Conservation (phyloP, 148 eudicot species). For the Camellia sinensis region DNA sequence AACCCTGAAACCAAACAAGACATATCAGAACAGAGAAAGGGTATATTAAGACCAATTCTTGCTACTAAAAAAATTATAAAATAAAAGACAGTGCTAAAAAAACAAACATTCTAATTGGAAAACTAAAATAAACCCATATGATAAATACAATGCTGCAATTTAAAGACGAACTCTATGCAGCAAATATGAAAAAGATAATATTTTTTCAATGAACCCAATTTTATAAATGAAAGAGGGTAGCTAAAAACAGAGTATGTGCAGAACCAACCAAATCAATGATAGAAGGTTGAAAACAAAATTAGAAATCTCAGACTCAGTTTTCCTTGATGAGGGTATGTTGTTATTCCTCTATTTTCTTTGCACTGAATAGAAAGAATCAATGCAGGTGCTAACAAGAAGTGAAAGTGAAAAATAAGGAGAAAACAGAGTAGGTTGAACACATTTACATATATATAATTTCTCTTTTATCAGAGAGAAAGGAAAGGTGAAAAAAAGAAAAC, state of each 20-base stretch:
- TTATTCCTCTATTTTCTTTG: neutral
- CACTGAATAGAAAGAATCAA: neutral
- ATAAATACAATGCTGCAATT: neutral
- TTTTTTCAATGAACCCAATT: neutral
- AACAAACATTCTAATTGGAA: neutral
- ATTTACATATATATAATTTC: too few relatives aligned
- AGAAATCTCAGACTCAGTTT: neutral
- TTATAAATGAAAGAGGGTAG: neutral
- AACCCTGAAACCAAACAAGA: conserved; percentile 11
- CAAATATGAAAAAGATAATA: neutral
- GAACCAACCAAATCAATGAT: neutral
- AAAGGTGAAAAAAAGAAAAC: too few relatives aligned
- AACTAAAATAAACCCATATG: too few relatives aligned
- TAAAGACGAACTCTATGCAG: neutral
- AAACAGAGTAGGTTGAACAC: too few relatives aligned
- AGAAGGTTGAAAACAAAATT: neutral
- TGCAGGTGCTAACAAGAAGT: neutral
- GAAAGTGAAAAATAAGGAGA: neutral
- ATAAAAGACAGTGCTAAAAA: neutral
- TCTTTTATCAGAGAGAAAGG: too few relatives aligned
- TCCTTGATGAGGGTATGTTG: neutral
- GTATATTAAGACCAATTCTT: neutral
- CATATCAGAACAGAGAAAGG: neutral
- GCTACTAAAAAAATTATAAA: neutral
- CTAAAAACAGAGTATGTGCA: neutral